Conservation (phyloP, 1,284 basidiomycete species). For the Thelephora terrestris region DNA sequence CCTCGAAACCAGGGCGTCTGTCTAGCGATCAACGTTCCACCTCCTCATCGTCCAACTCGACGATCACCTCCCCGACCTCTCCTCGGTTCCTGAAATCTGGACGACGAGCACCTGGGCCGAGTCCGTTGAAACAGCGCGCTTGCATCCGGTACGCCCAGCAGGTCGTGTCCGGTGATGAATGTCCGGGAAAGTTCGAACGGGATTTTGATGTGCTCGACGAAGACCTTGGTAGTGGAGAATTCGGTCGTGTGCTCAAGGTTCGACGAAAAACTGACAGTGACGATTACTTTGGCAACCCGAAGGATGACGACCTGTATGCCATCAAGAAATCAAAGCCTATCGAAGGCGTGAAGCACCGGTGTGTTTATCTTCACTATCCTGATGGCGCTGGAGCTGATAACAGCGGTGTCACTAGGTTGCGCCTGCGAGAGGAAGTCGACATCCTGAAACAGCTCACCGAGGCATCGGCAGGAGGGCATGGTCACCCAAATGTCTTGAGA, state of each 20-base stretch:
- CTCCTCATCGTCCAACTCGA: constrained; percentile 20
- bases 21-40: constrained; percentile 36
- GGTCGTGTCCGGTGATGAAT: constrained; percentile 25
- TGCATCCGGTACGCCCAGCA: constrained; percentile 9
- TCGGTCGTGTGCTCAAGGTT: constrained; percentile 91
- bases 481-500: constrained; percentile 73
- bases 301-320: constrained; percentile 51
- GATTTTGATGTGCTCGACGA: constrained; percentile 77
- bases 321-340: constrained; percentile 95
- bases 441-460: constrained; percentile 74
- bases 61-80: constrained; percentile 25
- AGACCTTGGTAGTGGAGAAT: constrained; percentile 81
- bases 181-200: constrained; percentile 58
- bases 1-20: constrained; percentile 34
- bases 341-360: constrained; percentile 87
- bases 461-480: constrained; percentile 13
- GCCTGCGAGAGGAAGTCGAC: constrained; percentile 93
- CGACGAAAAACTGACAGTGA: constrained; percentile 50
- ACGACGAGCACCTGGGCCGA: constrained; percentile 13
- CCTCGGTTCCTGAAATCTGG: background rate
- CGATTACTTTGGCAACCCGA: constrained; percentile 13
- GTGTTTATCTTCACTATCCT: constrained; percentile 22
- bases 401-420: constrained; percentile 40
- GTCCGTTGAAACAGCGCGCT: constrained; percentile 9
- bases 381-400: background rate